Base-by-base conservation (phyloP, 331 rosid species). In the Spiraea crenata region DNA sequence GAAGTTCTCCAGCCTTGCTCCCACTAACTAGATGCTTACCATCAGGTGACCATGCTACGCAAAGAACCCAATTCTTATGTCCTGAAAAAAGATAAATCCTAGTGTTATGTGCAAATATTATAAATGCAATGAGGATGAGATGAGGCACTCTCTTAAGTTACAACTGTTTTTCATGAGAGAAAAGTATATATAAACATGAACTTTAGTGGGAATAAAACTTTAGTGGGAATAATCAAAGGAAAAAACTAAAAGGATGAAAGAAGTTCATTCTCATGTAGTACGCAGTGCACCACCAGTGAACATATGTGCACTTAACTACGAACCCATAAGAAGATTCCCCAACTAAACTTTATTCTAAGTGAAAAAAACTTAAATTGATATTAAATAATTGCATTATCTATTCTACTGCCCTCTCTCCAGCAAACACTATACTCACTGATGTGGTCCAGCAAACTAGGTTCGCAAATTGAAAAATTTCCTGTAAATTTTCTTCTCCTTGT, bases 11-110 rank as follows among this genome's bases (percentile, higher is more conserved):
- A 42, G 95, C 64, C 82, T 81, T 89, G 81, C 99, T 93, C 74
- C 99, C 99, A 74, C 99, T 93, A 52, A 89, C 97, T 76, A 93
- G 95, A 89, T 93, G 69, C 75, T 82, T 89, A 41, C 96, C 92
- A 75, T 93, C 99, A 2, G 96, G 96, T 65, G 99, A 93, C 99
- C 99, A 93, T 19, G 92, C 91, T 83, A 91, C 85, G 75, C 87
- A 89, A 64, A 93, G 99, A 71, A 93, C 99, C 97, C 95, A 91
- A 76, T 86, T 91, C 81, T 79, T 89, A 81, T 93, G 96, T 60
- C 99, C 97, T 93, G 84, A 60, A 75, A 40, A 74, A 75, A 84
- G 62, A 67, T 13, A 16, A 34, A 47, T 67, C 3, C 9, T 31
- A 62, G 15, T 34, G 57, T 76, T 35, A 81, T 50, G 61, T 56